Base-by-base conservation (phyloP, 2,329 filamentous ascomycete genomes). In the Nemania abortiva region DNA sequence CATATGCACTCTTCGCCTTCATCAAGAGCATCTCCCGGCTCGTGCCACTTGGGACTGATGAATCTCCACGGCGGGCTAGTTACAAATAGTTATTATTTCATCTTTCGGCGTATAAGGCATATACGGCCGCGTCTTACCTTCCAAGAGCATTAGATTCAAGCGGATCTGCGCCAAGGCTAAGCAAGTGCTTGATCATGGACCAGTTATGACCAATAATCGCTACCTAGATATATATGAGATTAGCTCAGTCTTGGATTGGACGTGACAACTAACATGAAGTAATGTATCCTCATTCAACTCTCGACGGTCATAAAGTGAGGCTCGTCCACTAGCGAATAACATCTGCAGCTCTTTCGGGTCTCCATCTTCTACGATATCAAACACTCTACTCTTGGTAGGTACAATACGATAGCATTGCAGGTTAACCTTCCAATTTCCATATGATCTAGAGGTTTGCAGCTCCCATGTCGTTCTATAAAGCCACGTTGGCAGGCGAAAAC, bases 371-470 rank as follows among this genome's bases (percentile, higher is more conserved):
- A 45, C 37, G 13, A 60, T 22, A 5, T 13, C 1, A 11, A 66
- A 56, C 3, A 66, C 63, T n/a, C 39, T 2, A 18, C 53, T 63
- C 1, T 24, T n/a, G 0, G 0, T 0, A n/a, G 59, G 55, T 6
- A 57, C 29, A 13, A 18, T 39, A 18, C 18, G 11, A 29, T 69
- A 69, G 22, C 5, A 57, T 39, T 47, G 58, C 34, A 69, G 11
- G 49, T 60, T 63, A 10, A 60, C 29, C 7, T 60, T 37, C 67
- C 67, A 69, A 52, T 52, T 58, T 3, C 63, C 55, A 31, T 57
- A 60, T 15, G 63, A 66, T 29, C 39, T 59, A 22, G n/a, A 42
- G 39, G 34, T 54, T 13, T 63, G 63, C 9, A 69, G 37, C 18
- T 63, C 63, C 67, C 63, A 66, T n/a, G 54, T 37, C n/a, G 50